Percentiles rank a stretch among this genome's conserved stretches.
These are phyloP conservation scores for Chytriomyces confervae DNA, from an alignment of 192 early-diverging fungal genomes.

Conservation along the genomic window DNA sequence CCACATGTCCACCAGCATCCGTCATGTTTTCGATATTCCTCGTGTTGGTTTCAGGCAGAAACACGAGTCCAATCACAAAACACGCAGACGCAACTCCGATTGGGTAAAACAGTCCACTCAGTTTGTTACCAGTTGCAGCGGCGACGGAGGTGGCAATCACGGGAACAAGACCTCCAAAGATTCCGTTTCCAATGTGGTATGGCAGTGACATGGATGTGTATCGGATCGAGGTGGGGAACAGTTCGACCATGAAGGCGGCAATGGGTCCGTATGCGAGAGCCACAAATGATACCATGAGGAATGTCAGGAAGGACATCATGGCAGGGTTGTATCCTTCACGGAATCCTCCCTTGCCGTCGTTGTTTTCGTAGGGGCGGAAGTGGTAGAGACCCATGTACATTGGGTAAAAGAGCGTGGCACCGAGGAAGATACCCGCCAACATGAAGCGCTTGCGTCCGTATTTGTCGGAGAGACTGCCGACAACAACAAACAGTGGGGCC, in stretches of 20 bases:
- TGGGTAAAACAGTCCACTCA: conserved; percentile 39
- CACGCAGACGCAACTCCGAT: neutral
- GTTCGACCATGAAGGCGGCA: conserved; percentile 40
- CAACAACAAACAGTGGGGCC: conserved; percentile 29
- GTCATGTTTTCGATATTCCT: too few species aligned
- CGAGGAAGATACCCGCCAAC: conserved; percentile 27
- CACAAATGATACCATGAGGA: conserved; percentile 11
- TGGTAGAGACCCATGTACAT: conserved; percentile 21
- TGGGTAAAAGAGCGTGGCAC: conserved; percentile 29
- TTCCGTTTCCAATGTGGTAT: conserved; percentile 38
- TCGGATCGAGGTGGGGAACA: conserved; percentile 37
- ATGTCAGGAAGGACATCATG: conserved; percentile 23
- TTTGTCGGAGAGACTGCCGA: conserved; percentile 35
- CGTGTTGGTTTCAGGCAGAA: conserved; percentile 31
- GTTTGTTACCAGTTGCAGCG: conserved; percentile 20
- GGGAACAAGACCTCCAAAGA: conserved; percentile 40
- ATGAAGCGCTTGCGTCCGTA: conserved; percentile 42
- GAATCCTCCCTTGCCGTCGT: neutral
- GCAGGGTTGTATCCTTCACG: conserved; percentile 19
- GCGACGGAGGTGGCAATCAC: conserved; percentile 22
- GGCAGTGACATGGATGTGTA: conserved; percentile 39
- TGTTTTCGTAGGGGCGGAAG: conserved; percentile 17
- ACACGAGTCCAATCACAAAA: conserved; percentile 17
- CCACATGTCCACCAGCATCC: too few species aligned
- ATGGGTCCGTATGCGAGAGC: conserved; percentile 40